Evolutionary conservation across 352 stramenopile species (phyloP).

Genomic region (Pythium rhizo-oryzae): DNA sequence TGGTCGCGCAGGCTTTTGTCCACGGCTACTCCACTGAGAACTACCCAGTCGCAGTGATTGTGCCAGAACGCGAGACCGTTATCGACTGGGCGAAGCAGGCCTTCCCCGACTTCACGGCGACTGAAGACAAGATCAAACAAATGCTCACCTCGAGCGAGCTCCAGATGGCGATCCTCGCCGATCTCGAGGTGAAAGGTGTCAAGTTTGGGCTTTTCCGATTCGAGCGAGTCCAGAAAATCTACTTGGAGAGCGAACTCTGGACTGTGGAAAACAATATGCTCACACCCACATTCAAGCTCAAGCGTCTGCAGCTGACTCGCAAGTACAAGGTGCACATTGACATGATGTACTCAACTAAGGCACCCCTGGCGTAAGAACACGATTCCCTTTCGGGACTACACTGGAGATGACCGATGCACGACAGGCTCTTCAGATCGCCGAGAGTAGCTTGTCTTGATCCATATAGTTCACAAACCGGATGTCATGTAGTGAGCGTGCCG

Average conservation of each 20-base stretch:
- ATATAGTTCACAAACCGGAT: too few species aligned
- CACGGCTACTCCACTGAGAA: not conserved
- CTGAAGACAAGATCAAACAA: slow-evolving; percentile 28
- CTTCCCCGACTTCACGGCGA: slow-evolving; percentile 22
- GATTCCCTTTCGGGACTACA: too few species aligned
- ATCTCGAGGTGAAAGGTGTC: slow-evolving; percentile 69
- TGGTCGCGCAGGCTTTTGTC: not conserved
- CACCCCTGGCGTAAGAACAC: too few species aligned
- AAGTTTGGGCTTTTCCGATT: slow-evolving; percentile 89
- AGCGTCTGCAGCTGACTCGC: slow-evolving; percentile 83
- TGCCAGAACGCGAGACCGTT: not conserved
- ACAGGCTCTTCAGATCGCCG: too few species aligned
- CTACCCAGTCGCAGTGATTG: not conserved
- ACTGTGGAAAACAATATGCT: slow-evolving; percentile 92
- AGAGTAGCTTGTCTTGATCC: too few species aligned
- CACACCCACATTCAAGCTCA: slow-evolving; percentile 97
- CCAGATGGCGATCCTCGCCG: slow-evolving; percentile 64
- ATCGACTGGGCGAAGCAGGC: slow-evolving; percentile 45
- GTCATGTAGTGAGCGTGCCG: too few species aligned
- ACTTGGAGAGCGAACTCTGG: slow-evolving; percentile 88
- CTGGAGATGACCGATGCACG: too few species aligned
- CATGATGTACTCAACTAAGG: slow-evolving; percentile 58
- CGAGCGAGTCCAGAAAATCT: slow-evolving; percentile 89
- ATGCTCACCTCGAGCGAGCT: slow-evolving; percentile 34
- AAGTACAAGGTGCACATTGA: slow-evolving; percentile 81